These are phyloP conservation scores for Adansonia gregorii DNA, from an alignment of 441 rosid species.

Conservation along the genomic window DNA sequence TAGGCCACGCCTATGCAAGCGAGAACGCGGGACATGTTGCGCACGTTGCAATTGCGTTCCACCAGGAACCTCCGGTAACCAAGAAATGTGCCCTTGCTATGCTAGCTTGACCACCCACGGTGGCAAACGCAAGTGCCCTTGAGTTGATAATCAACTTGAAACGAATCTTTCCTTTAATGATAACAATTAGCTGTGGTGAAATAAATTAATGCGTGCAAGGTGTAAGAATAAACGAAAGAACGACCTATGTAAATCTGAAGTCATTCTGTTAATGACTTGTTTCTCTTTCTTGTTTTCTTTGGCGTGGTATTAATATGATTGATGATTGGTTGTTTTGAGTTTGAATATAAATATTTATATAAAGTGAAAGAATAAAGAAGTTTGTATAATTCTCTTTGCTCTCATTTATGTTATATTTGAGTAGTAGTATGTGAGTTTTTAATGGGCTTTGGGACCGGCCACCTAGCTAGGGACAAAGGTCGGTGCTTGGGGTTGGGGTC, in stretches of 20 bases:
- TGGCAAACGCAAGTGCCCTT: conserved; percentile 73
- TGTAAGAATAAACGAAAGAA: not conserved
- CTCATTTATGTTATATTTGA: not conserved
- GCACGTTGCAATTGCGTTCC: conserved; percentile 72
- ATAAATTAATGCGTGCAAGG: not conserved
- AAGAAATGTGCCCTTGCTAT: conserved; percentile 68
- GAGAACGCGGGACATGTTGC: conserved; percentile 75
- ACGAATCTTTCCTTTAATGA: not conserved
- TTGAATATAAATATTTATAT: not conserved
- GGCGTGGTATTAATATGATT: not conserved
- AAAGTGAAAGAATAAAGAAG: conserved; percentile 14
- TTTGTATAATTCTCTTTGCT: conserved; percentile 1
- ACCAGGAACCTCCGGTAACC: conserved; percentile 71
- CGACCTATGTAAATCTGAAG: conserved; percentile 13
- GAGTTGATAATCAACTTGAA: not conserved
- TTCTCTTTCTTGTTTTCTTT: not conserved
- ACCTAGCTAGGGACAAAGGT: not conserved
- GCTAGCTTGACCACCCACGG: conserved; percentile 67
- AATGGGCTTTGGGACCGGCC: not conserved
- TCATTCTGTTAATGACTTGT: not conserved
- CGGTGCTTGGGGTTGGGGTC: no score
- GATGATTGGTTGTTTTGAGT: not conserved
- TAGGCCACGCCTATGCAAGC: conserved; percentile 53
- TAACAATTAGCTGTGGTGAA: not conserved
- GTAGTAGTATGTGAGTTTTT: not conserved